Conservation (phyloP, 192 early-diverging fungal species). For the Coemansia sp. region DNA sequence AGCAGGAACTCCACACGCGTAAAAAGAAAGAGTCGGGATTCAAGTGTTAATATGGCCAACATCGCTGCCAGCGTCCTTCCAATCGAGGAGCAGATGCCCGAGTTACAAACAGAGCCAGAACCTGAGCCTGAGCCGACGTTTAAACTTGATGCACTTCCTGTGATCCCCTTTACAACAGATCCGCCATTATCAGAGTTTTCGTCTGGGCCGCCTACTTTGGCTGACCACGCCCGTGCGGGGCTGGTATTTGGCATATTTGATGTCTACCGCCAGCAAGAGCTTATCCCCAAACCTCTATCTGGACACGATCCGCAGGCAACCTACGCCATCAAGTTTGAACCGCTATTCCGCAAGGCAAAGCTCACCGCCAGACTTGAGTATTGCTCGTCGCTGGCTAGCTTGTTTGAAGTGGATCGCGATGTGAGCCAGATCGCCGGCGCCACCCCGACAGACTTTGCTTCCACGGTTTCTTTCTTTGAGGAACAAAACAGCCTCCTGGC, state of each 20-base stretch:
- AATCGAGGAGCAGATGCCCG: constrained; percentile 5
- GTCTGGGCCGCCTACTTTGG: constrained; percentile 7
- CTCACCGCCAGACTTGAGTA: constrained; percentile 46
- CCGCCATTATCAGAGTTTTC: not conserved
- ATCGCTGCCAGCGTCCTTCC: not conserved
- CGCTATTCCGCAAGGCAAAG: constrained; percentile 38
- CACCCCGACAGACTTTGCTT: constrained; percentile 14
- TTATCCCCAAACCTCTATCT: constrained; percentile 8
- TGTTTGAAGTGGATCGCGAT: constrained; percentile 45
- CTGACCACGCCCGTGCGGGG: constrained; percentile 41
- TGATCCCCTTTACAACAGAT: not conserved
- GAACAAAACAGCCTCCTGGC: constrained; percentile 22
- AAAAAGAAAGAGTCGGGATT: not conserved
- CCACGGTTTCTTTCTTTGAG: constrained; percentile 17
- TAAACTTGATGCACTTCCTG: constrained; percentile 34
- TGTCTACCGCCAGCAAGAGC: constrained; percentile 24
- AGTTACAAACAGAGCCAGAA: not conserved
- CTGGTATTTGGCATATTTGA: constrained; percentile 33
- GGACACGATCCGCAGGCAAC: constrained; percentile 8
- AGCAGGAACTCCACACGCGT: not conserved
- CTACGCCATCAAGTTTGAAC: constrained; percentile 23
- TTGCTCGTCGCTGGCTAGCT: constrained; percentile 27
- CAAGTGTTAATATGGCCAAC: not conserved
- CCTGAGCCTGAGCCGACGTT: constrained; percentile 6
- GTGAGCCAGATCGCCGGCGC: constrained; percentile 24